Base-by-base conservation (phyloP, 768 basidiomycete genomes). In the Rhodotorula taiwanensis region DNA sequence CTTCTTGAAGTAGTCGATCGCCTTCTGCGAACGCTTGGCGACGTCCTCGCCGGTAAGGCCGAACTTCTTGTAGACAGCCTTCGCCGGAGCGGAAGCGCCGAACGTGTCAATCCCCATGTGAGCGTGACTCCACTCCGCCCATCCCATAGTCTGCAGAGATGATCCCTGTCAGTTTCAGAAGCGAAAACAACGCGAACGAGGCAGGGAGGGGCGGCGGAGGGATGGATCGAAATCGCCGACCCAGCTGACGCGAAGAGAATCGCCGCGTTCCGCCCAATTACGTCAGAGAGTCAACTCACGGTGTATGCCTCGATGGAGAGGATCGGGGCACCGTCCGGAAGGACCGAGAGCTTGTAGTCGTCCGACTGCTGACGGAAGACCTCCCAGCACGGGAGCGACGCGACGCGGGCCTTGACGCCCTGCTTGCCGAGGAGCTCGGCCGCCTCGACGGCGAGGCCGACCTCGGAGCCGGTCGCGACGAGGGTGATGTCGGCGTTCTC, bases 81-180 rank as follows among this genome's bases (percentile, higher is more conserved):
- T 42, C 1, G 36, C 52, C 39, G 31, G 43, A 18, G 57, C 55
- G 10, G 18, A 39, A 16, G 34, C 45, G 16, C 39, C 91, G 86
- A 88, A 95, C 39, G 80, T 81, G 41, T 75, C 74, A 79, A 78
- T 71, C 59, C 76, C 77, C 60, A 75, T 74, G 72, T 75, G 83
- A 79, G 93, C 90, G 74, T 94, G 91, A 70, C 86, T 85, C 80
- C 89, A 90, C 77, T 86, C 86, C 66, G 83, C 81, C 92, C 92
- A 95, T 70, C 90, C 89, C 70, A 82, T 79, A 50, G 89, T 89
- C 51, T 52, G n/a, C 34, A 3, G 20, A 10, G 75, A 33, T 6
- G 28, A 27, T 39, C 20, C 15, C 21, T 2, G 5, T 8, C 20
- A 6, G 18, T 25, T 16, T n/a, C 20, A 20, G 23, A 74, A 52